phyloP scores from a whole-genome alignment of 192 early-diverging fungal genomes.

The Linnemannia schmuckeri region DNA sequence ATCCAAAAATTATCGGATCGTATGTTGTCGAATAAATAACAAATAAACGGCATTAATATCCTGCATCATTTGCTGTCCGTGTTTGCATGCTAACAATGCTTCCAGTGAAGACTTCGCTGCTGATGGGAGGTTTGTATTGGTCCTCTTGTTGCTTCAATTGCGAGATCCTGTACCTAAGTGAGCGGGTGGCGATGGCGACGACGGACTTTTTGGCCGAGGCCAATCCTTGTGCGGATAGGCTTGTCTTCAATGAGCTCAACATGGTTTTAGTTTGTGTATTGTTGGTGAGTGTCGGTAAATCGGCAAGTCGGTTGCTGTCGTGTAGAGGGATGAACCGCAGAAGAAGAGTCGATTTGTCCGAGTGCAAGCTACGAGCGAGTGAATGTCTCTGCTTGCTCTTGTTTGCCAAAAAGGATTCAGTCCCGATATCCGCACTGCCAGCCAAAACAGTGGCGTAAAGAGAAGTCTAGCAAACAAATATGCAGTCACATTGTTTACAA shows the following conservation, averaged over 20 bases:
- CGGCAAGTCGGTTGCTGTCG: neutral
- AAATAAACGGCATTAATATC: neutral
- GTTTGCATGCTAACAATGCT: neutral
- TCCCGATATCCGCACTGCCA: neutral
- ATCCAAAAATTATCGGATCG: neutral
- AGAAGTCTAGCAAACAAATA: neutral
- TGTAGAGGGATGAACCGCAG: neutral
- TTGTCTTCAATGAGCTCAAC: slow-evolving; percentile 44
- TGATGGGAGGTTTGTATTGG: neutral
- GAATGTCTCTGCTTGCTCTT: neutral
- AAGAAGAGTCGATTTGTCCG: neutral
- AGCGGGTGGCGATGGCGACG: slow-evolving; percentile 37
- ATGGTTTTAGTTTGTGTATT: slow-evolving; percentile 2
- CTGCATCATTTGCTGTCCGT: neutral
- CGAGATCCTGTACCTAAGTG: slow-evolving; percentile 42
- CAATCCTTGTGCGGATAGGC: slow-evolving; percentile 29
- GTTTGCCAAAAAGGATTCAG: neutral
- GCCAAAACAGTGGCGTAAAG: slow-evolving; percentile 13
- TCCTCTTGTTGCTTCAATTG: neutral
- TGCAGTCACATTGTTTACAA: slow-evolving; percentile 10
- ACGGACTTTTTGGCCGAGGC: slow-evolving; percentile 18
- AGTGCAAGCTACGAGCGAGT: neutral
- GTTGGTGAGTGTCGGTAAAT: neutral
- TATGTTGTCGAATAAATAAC: neutral
- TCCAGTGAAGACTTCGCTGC: neutral